Percentiles rank a stretch among this genome's conserved stretches.
Evolutionary conservation across 169 alveolate species (phyloP).

Genomic region (Eimeria acervulina): DNA sequence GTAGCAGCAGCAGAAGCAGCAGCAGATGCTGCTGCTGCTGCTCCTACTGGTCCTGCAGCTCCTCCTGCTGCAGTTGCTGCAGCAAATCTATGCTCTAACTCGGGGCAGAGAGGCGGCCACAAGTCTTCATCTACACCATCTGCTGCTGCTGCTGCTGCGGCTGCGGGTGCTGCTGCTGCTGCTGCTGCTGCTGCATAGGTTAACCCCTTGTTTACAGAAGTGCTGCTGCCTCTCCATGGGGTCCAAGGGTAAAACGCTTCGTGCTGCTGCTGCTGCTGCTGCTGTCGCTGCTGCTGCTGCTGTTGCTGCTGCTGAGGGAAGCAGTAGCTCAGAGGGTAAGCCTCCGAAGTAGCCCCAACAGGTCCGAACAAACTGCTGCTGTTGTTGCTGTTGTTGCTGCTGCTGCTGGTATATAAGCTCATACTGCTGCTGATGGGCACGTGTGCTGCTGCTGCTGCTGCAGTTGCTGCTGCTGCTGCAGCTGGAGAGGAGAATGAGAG

Average conservation of each 20-base stretch:
- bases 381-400: background rate
- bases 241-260: background rate
- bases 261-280: no score
- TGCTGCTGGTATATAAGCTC: background rate
- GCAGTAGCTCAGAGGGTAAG: no score
- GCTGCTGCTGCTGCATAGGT: background rate
- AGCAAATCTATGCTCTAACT: background rate
- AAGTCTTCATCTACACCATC: background rate
- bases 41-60: conserved; percentile 11
- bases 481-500: background rate
- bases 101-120: conserved; percentile 10
- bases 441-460: background rate
- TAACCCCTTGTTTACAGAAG: background rate
- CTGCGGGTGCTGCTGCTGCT: background rate
- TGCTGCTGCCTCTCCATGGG: conserved; percentile 21
- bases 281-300: conserved; percentile 35
- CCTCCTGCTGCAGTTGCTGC: conserved; percentile 4
- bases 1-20: background rate
- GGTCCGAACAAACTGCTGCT: no score
- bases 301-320: background rate
- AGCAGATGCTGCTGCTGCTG: background rate
- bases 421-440: background rate
- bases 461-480: conserved; percentile 9
- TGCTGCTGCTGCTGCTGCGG: no score
- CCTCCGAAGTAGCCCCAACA: no score